Evolutionary conservation across 1,284 basidiomycete species (phyloP), one percentile per base, ranked within the genome.

Genomic region (Trichosporon sp.): DNA sequence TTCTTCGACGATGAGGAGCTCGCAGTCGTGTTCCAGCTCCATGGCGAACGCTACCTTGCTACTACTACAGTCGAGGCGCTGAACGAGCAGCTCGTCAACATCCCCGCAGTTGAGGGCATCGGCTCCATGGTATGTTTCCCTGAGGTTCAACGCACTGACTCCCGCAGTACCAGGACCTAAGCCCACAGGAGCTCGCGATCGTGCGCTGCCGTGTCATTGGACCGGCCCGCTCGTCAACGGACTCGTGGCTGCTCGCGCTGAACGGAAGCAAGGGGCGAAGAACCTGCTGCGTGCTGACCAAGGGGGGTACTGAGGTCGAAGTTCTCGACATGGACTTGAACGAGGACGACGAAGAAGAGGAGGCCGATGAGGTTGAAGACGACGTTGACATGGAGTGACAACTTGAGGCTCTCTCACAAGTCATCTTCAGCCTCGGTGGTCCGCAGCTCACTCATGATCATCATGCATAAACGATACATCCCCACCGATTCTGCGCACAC

Each of bases 1-100:
- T 82, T 82, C 75, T 82, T 80, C 64, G 81, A 81, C 68, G 79
- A 82, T 40, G 71, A 74, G 5, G 81, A 82, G 59, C 67, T 81
- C 1, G 78, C 76, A 1, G 37, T 83, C 11, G 64, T 81, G 0
- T 69, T 81, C 19, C 54, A 76, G 51, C 63, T 19, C 10, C 67
- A 66, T 1, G 54, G 40, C 0, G 68, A 76, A 37, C 68, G 72
- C 8, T 76, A 76, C 54, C 76, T 81, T 1, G 75, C 65, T 1
- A 78, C 78, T 0, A 66, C 76, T 0, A 11, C n/a, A 2, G 12
- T 70, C 4, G 26, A 16, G 14, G 51, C 43, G 6, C 40, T 73
- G 12, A 19, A 10, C 2, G 67, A 65, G 21, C 38, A 10, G 21
- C 35, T 71, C 12, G 35, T 11, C 14, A n/a, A n/a, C n/a, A n/a